phyloP scores from a whole-genome alignment of 257 asterid genomes.

The Paulownia fortunei region DNA sequence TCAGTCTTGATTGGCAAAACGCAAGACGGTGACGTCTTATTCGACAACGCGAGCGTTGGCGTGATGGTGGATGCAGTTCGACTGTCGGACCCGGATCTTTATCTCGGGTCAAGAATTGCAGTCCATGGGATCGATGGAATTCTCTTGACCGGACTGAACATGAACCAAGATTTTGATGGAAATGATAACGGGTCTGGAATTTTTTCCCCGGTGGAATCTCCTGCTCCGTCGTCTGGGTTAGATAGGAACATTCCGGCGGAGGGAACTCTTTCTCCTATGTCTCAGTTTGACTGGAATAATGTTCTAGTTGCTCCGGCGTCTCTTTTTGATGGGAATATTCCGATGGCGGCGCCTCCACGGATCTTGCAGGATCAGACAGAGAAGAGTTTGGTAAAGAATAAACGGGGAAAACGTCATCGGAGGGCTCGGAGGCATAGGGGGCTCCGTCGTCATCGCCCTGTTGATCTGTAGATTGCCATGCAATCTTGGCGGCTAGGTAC shows the following conservation, averaged over 20 bases:
- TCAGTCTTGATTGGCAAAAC: constrained; percentile 45
- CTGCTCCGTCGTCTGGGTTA: background rate
- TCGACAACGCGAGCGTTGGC: constrained; percentile 15
- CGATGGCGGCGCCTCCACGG: constrained; percentile 15
- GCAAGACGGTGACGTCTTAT: background rate
- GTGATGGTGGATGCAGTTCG: constrained; percentile 58
- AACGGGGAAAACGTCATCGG: constrained; percentile 6
- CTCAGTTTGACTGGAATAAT: constrained; percentile 6
- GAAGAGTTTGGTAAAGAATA: constrained; percentile 20
- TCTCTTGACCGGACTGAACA: constrained; percentile 52
- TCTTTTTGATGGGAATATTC: background rate
- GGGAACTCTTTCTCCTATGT: constrained; percentile 1
- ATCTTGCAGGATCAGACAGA: background rate
- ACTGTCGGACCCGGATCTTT: constrained; percentile 57
- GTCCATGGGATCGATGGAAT: constrained; percentile 72
- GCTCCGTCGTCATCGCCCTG: background rate
- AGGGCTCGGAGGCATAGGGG: constrained; percentile 7
- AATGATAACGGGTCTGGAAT: constrained; percentile 26
- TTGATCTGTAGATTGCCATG: constrained; percentile 27
- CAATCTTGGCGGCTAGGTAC: background rate
- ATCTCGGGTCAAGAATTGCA: constrained; percentile 51
- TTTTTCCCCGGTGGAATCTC: constrained; percentile 28
- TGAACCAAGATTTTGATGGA: constrained; percentile 31
- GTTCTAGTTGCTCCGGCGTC: background rate
- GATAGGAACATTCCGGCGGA: constrained; percentile 6